phyloP scores from a whole-genome alignment of 257 asterid genomes.

The Ophiorrhiza pumila region DNA sequence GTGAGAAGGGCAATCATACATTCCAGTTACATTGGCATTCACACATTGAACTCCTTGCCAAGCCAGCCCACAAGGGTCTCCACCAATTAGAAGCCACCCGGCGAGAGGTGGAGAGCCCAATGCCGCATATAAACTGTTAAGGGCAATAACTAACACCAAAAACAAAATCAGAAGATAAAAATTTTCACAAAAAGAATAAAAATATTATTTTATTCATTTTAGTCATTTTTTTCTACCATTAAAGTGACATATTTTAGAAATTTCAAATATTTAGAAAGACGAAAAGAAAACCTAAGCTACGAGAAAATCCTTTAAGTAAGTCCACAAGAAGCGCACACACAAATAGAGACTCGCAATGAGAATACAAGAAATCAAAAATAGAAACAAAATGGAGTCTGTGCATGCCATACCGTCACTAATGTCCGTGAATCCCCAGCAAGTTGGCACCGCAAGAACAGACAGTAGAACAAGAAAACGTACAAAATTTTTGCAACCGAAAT shows the following conservation, averaged over 20 bases:
- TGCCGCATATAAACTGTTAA: constrained; percentile 59
- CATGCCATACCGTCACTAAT: constrained; percentile 72
- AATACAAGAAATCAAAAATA: background rate
- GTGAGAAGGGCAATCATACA: constrained; percentile 41
- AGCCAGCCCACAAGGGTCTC: constrained; percentile 83
- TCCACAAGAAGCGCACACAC: background rate
- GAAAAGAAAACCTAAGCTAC: background rate
- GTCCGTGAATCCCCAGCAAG: constrained; percentile 59
- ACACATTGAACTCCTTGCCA: constrained; percentile 96
- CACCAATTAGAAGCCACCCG: constrained; percentile 75
- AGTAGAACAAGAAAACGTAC: constrained; percentile 36
- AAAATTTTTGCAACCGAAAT: constrained; percentile 34
- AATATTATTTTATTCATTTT: background rate
- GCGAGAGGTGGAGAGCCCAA: constrained; percentile 64
- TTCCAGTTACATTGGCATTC: constrained; percentile 58
- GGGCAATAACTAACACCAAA: constrained; percentile 57
- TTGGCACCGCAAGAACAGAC: constrained; percentile 36
- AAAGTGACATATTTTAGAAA: background rate
- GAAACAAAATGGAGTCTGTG: background rate
- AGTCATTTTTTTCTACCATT: no score
- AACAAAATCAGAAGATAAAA: background rate
- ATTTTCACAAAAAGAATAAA: no score
- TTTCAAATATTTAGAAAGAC: background rate
- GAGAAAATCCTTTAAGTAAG: background rate
- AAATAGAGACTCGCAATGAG: background rate